A percentile compares a stretch with the other conserved stretches of the same genome.
phyloP scores from a whole-genome alignment of 805 yeast genomes.

The Brettanomyces sp. region DNA sequence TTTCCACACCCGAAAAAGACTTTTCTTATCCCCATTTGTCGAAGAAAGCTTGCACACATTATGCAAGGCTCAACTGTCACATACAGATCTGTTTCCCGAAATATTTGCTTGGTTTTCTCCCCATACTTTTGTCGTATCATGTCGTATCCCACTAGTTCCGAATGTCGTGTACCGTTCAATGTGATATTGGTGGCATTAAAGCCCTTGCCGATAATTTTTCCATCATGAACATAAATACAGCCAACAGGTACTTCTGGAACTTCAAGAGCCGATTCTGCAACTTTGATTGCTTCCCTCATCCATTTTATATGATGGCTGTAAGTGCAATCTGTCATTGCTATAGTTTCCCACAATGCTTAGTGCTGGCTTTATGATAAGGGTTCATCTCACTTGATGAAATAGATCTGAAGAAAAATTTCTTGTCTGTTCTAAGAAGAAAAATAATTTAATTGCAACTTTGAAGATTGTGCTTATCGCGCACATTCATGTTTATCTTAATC shows the following conservation, averaged over 20 bases:
- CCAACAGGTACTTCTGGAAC: constrained; percentile 81
- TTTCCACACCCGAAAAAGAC: constrained; percentile 91
- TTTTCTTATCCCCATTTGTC: constrained; percentile 63
- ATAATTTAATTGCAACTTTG: too few relatives aligned
- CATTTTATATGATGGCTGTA: constrained; percentile 20
- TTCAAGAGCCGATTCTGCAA: constrained; percentile 56
- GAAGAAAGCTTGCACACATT: constrained; percentile 90
- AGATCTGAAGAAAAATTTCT: neutral
- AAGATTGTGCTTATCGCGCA: too few relatives aligned
- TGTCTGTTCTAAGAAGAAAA: neutral
- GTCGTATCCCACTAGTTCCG: constrained; percentile 80
- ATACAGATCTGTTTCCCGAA: constrained; percentile 57
- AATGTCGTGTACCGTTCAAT: constrained; percentile 82
- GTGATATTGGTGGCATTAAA: constrained; percentile 82
- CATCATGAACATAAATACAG: constrained; percentile 51
- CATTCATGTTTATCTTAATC: too few relatives aligned
- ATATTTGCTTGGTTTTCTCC: constrained; percentile 22
- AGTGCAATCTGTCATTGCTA: neutral
- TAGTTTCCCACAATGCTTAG: constrained; percentile 1
- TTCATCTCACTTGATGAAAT: neutral
- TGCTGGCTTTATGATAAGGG: neutral
- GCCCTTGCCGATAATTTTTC: constrained; percentile 59
- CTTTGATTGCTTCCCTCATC: constrained; percentile 44
- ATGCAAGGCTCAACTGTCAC: constrained; percentile 98
- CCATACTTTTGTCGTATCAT: constrained; percentile 31